Evolutionary conservation across 805 yeast species (phyloP).

Genomic region (Grigorovia transvaalensis): DNA sequence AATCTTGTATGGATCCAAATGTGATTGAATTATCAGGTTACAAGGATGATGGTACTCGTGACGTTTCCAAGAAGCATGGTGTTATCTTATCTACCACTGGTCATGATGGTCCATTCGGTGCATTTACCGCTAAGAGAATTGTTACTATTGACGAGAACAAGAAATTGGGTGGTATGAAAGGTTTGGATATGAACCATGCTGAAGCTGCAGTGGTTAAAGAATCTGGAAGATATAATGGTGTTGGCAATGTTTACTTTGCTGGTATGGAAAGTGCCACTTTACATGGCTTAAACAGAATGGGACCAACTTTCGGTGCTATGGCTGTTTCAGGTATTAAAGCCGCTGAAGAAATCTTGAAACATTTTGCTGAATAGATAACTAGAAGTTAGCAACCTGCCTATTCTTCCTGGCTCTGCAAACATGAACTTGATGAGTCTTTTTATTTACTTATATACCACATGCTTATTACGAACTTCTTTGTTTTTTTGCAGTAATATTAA

Average conservation of each 20-base stretch:
- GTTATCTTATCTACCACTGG: slow-evolving; percentile 67
- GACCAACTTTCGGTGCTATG: slow-evolving; percentile 80
- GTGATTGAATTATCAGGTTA: slow-evolving; percentile 48
- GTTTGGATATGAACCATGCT: slow-evolving; percentile 68
- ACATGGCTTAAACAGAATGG: slow-evolving; percentile 74
- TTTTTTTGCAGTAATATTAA: too few relatives aligned
- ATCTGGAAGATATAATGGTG: slow-evolving; percentile 36
- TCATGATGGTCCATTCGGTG: slow-evolving; percentile 79
- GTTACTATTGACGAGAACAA: slow-evolving; percentile 38
- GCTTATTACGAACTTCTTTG: too few relatives aligned
- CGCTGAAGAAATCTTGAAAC: slow-evolving; percentile 40
- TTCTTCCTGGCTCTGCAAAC: too few relatives aligned
- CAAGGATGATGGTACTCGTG: slow-evolving; percentile 24
- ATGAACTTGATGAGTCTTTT: too few relatives aligned
- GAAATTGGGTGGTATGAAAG: slow-evolving; percentile 60
- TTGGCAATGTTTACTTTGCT: slow-evolving; percentile 29
- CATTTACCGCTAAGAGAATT: slow-evolving; percentile 64
- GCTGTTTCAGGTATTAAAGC: slow-evolving; percentile 70
- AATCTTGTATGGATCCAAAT: slow-evolving; percentile 76
- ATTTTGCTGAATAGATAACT: slow-evolving; percentile 17
- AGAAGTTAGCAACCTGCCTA: background rate
- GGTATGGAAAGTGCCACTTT: slow-evolving; percentile 77
- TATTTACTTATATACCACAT: too few relatives aligned
- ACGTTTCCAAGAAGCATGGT: slow-evolving; percentile 29
- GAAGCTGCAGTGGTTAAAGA: slow-evolving; percentile 67